Percentiles rank a stretch among this genome's conserved stretches.
These are phyloP conservation scores for Sambucus nigra DNA, from an alignment of 129 eudicot species.

Conservation along the genomic window DNA sequence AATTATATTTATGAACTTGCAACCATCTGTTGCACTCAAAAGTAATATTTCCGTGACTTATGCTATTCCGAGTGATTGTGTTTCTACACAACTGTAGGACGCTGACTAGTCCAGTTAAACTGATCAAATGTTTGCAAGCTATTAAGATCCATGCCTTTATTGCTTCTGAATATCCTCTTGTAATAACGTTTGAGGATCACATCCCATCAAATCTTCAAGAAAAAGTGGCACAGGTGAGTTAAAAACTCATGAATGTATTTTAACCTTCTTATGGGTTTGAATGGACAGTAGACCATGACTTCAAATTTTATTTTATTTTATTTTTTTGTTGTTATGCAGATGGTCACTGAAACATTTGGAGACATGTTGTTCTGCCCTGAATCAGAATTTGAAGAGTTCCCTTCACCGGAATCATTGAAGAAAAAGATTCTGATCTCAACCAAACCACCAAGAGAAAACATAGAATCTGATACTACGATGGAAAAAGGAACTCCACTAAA, in stretches of 20 bases:
- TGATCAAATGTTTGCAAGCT: conserved; percentile 40
- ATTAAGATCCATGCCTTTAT: conserved; percentile 41
- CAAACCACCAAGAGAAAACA: conserved; percentile 40
- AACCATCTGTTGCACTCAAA: background rate
- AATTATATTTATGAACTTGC: too few species aligned
- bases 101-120: conserved; percentile 42
- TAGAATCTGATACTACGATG: conserved; percentile 20
- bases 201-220: conserved; percentile 33
- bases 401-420: conserved; percentile 43
- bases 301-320: background rate
- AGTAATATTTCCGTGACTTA: background rate
- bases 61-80: background rate
- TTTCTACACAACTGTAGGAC: conserved; percentile 26
- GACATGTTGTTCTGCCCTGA: conserved; percentile 22
- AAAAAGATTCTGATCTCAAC: conserved; percentile 44
- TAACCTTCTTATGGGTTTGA: background rate
- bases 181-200: conserved; percentile 56
- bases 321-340: conserved; percentile 30
- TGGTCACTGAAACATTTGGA: conserved; percentile 41
- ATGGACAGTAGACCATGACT: background rate
- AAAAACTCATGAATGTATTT: background rate
- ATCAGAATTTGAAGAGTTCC: conserved; percentile 23
- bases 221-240: conserved; percentile 41
- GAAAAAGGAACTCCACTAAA: conserved; percentile 1
- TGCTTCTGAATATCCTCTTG: conserved; percentile 50